A percentile compares a stretch with the other conserved stretches of the same genome.
These are phyloP conservation scores for Euphorbia celastroides DNA, from an alignment of 441 rosid species.

Conservation along the genomic window DNA sequence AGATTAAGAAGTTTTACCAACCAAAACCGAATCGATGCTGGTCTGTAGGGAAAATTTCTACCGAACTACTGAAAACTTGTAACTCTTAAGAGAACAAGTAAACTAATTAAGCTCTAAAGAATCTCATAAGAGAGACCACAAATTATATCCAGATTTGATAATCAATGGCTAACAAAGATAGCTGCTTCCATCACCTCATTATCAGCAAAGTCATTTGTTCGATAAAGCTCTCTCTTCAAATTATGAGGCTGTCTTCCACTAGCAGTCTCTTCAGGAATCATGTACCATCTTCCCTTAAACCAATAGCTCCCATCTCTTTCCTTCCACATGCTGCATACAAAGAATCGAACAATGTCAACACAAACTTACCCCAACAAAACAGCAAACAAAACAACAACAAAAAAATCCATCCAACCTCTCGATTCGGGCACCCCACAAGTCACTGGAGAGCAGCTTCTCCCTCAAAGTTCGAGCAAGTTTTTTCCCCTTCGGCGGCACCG, in stretches of 20 bases:
- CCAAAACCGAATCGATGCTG: neutral
- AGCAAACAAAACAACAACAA: neutral
- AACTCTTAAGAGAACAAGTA: neutral
- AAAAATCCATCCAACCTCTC: constrained; percentile 41
- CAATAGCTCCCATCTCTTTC: constrained; percentile 62
- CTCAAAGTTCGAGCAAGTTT: constrained; percentile 59
- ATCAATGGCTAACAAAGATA: constrained; percentile 12
- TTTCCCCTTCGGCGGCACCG: constrained; percentile 60
- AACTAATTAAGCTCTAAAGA: neutral
- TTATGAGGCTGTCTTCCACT: constrained; percentile 82
- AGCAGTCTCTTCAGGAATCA: constrained; percentile 90
- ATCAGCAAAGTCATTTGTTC: constrained; percentile 72
- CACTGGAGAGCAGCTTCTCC: constrained; percentile 87
- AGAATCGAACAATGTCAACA: constrained; percentile 11
- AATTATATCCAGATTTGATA: neutral
- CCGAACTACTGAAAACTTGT: neutral
- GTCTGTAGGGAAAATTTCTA: neutral
- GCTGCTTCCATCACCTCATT: constrained; percentile 45
- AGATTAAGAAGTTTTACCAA: no score
- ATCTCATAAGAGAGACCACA: neutral
- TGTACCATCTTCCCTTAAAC: constrained; percentile 74
- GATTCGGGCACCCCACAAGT: constrained; percentile 75
- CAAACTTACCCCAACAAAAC: neutral
- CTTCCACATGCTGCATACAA: constrained; percentile 64
- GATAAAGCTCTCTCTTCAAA: constrained; percentile 74